phyloP scores from a whole-genome alignment of 495 filamentous ascomycete genomes.

The Coniosporium apollinis region DNA sequence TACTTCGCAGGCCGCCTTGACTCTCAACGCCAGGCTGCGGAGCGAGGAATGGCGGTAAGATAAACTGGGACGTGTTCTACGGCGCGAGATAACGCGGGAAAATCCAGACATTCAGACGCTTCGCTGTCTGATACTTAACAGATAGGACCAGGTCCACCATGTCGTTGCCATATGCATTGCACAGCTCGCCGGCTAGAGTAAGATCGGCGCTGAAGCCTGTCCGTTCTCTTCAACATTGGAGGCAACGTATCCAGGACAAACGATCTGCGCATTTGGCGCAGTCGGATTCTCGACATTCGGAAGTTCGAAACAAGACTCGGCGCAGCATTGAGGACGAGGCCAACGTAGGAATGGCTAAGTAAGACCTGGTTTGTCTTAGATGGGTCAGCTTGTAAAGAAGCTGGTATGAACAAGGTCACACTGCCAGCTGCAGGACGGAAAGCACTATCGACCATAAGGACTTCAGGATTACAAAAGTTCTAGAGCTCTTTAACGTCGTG shows the following conservation, averaged over 20 bases:
- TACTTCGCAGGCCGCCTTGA: conserved; percentile 1
- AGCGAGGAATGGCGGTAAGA: conserved; percentile 2
- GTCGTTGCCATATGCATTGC: conserved; percentile 12
- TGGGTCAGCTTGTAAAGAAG: too few relatives aligned
- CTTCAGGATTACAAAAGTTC: too few relatives aligned
- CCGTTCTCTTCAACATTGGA: conserved; percentile 3
- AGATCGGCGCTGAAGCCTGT: conserved; percentile 12
- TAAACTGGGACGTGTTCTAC: conserved; percentile 7
- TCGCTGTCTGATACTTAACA: conserved; percentile 12
- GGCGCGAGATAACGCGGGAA: conserved; percentile 9
- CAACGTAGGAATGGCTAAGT: conserved; percentile 1
- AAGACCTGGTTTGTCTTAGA: background rate
- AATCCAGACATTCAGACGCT: conserved; percentile 13
- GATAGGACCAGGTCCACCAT: conserved; percentile 10
- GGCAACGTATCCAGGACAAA: conserved; percentile 13
- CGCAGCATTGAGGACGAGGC: conserved; percentile 2
- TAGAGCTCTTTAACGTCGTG: too few relatives aligned
- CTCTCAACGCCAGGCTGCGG: conserved; percentile 5
- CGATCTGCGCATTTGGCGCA: conserved; percentile 11
- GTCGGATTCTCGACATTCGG: conserved; percentile 9
- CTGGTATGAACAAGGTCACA: too few relatives aligned
- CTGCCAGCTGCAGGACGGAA: too few relatives aligned
- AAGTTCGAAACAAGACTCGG: conserved; percentile 10
- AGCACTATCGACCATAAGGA: too few relatives aligned
- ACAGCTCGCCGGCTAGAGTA: conserved; percentile 9